phyloP scores from a whole-genome alignment of 495 filamentous ascomycete genomes.

The Penicillium herquei region DNA sequence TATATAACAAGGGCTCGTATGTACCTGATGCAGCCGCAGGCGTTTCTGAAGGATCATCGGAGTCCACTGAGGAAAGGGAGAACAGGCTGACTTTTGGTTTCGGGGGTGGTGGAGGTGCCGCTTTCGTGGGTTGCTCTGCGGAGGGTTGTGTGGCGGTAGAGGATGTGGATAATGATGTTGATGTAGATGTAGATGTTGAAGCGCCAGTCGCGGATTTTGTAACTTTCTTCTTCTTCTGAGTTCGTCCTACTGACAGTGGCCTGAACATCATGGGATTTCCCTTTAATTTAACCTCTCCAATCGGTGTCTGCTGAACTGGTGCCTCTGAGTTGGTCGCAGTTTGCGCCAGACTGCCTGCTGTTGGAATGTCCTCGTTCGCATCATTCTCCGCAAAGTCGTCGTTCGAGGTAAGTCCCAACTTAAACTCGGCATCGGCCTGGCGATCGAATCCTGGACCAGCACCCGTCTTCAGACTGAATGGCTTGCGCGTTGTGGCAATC shows the following conservation, averaged over 20 bases:
- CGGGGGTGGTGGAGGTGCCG: constrained; percentile 23
- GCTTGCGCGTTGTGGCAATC: constrained; percentile 30
- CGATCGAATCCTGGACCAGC: constrained; percentile 75
- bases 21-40: constrained; percentile 14
- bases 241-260: constrained; percentile 75
- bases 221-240: constrained; percentile 63
- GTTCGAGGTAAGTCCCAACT: constrained; percentile 25
- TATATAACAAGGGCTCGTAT: constrained; percentile 55
- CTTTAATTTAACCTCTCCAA: constrained; percentile 62
- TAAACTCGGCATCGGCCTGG: constrained; percentile 46
- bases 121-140: constrained; percentile 10
- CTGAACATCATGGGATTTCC: constrained; percentile 85
- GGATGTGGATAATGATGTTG: no score
- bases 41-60: constrained; percentile 4
- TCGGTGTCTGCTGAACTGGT: constrained; percentile 21
- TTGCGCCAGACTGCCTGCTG: constrained; percentile 20
- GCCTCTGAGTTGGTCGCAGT: constrained; percentile 2
- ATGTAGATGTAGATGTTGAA: constrained; percentile 11
- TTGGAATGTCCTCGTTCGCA: constrained; percentile 17
- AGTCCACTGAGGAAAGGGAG: constrained; percentile 43
- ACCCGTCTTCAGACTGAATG: constrained; percentile 74
- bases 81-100: constrained; percentile 64
- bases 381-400: not conserved
- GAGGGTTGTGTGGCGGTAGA: not conserved
- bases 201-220: constrained; percentile 15